Evolutionary conservation across 176 grass and related monocot species (phyloP), one percentile per base, ranked within the genome.

Genomic region (Calamus simplicifolius): DNA sequence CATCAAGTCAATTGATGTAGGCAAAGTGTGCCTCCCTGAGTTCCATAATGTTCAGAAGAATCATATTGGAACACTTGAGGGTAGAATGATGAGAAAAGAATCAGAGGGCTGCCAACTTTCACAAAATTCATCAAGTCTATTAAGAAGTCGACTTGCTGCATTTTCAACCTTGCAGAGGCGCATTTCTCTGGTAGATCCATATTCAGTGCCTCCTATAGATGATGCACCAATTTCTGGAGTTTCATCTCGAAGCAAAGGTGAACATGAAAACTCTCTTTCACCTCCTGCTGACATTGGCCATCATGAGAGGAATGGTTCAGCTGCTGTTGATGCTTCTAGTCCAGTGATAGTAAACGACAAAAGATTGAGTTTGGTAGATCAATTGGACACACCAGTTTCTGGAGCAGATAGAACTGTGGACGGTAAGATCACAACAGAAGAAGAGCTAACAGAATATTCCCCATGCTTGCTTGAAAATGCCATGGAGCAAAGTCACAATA

Each of bases 161-260:
- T 71, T 81, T 76, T 75, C 63, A 51, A 58, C 74, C 21, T 69
- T 78, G 59, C 54, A 62, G 31, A 79, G 70, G 59, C 28, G 4
- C 27, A 57, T 81, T 57, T 76, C 67, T 56, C 51, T 29, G 53
- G 62, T 68, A 5, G 16, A 68, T 75, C 57, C 54, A 68, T 69
- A 25, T 50, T 18, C 55, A 73, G 55, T 59, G 57, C 5, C 70
- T 60, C 69, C 30, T 27, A 56, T 63, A 26, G 71, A 74, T n/a
- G 69, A 70, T 67, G 64, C 63, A 70, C 69, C 61, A 18, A 43
- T 57, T 69, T 38, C 3, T 48, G 64, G 72, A 25, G 53, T 64
- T 19, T 77, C 69, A 71, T 71, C 73, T 51, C 14, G 21, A 59
- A 19, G 15, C 18, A 68, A 8, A 17, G 3, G 25, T 10, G 23